phyloP scores from a whole-genome alignment of 2,329 filamentous ascomycete species.

The Trichoderma arundinaceum region DNA sequence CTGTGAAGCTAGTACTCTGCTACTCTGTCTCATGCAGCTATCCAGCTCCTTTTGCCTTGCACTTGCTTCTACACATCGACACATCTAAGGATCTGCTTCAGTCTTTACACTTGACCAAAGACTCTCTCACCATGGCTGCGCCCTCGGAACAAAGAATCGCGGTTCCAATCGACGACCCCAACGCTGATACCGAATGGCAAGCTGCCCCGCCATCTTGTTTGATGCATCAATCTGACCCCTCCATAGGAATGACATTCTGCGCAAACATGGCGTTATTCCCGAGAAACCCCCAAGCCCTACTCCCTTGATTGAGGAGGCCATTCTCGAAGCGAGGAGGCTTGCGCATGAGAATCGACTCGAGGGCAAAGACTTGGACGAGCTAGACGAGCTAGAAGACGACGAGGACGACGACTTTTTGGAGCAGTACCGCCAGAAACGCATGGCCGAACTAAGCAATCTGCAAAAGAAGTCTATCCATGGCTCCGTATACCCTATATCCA shows the following conservation, averaged over 20 bases:
- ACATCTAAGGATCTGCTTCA: background rate
- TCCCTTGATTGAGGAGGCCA: constrained; percentile 92
- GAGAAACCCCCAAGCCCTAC: constrained; percentile 96
- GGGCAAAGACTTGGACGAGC: constrained; percentile 91
- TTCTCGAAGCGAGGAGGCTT: constrained; percentile 79
- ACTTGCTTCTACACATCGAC: background rate
- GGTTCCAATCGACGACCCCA: constrained; percentile 92
- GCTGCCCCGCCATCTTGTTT: constrained; percentile 38
- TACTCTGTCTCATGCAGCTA: background rate
- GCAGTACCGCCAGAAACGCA: constrained; percentile 83
- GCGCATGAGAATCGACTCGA: constrained; percentile 93
- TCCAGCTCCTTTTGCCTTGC: background rate
- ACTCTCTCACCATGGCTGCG: constrained; percentile 58
- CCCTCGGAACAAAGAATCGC: constrained; percentile 68
- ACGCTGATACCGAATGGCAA: constrained; percentile 97
- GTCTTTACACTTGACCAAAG: too few relatives aligned
- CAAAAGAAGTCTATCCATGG: constrained; percentile 82
- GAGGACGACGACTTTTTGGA: constrained; percentile 94
- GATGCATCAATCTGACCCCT: constrained; percentile 36
- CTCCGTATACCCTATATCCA: constrained; percentile 90
- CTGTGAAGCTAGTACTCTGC: constrained; percentile 6
- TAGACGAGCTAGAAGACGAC: constrained; percentile 91
- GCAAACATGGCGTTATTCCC: constrained; percentile 96
- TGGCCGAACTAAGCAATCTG: constrained; percentile 79
- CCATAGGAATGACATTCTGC: constrained; percentile 93